Base-by-base conservation (phyloP, 176 grass and related monocot genomes). In the Elymus sibiricus region DNA sequence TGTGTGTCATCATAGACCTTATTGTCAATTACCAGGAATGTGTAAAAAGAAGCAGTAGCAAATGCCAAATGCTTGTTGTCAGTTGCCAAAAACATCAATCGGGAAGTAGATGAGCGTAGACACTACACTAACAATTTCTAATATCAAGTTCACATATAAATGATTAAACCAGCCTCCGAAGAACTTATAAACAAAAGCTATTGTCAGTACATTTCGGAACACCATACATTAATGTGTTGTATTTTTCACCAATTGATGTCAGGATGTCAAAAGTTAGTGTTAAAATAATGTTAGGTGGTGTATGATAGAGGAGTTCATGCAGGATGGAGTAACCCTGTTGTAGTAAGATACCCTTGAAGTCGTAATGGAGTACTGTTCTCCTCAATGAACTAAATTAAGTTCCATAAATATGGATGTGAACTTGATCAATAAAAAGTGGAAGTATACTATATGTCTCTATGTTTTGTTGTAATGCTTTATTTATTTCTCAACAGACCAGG, bases 401-500 rank as follows among this genome's bases (percentile, higher is more conserved):
- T 83, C 4, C 14, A 14, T 44, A 2, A 31, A 31, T 44, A 76
- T 59, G 2, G 64, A 32, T 77, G 14, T 9, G 3, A 5, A 28
- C 3, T 81, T 55, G 11, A 79, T 71, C 3, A 24, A 12, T 38
- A 2, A 21, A 35, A 62, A 83, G 15, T 63, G 2, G 67, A 8
- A 59, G 68, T 75, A 43, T 40, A 19, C 19, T 51, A 31, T 44
- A 34, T 87, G 34, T 56, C 49, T 53, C 16, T 53, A 19, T 51
- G 5, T 51, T 49, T 51, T 65, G 43, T 60, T 84, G 27, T 25
- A 58, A 8, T 76, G 4, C 27, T 75, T 19, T 15, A 10, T 70
- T 44, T 84, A 2, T 25, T 71, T 56, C 78, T 39, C 83, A 14
- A 28, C 94, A 99, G 97, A 96, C 82, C 11, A 91, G 90, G 84